Percentiles rank a stretch among this genome's conserved stretches.
These are phyloP conservation scores for Starmerella floris DNA, from an alignment of 805 yeast species.

Conservation along the genomic window DNA sequence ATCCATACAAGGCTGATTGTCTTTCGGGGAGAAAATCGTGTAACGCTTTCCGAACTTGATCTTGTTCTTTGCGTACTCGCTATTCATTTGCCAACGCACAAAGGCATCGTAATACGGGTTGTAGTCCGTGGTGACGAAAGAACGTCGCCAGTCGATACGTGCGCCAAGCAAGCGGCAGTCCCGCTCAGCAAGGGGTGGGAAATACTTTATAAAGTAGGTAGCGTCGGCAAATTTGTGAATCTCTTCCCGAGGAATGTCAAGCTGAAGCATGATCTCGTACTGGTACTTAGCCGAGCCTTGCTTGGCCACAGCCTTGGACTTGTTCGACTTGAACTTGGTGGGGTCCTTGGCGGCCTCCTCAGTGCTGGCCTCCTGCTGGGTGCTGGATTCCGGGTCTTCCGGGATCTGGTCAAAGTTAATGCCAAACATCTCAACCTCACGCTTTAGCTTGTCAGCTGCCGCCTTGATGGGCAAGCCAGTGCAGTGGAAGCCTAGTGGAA, in stretches of 20 bases:
- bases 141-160: constrained; percentile 96
- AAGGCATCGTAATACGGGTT: constrained; percentile 92
- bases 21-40: constrained; percentile 93
- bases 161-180: constrained; percentile 79
- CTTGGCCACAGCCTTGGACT: constrained; percentile 87
- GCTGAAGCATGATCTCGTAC: constrained; percentile 89
- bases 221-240: constrained; percentile 83
- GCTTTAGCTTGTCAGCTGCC: constrained; percentile 83
- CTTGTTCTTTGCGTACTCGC: constrained; percentile 70
- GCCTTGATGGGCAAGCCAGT: constrained; percentile 97
- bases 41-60: constrained; percentile 97
- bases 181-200: constrained; percentile 77
- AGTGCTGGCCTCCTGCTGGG: constrained; percentile 23
- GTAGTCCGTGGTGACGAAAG: constrained; percentile 85
- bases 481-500: constrained; percentile 97
- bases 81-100: constrained; percentile 90
- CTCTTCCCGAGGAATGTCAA: constrained; percentile 75
- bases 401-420: constrained; percentile 41
- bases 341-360: constrained; percentile 50
- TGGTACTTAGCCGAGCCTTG: constrained; percentile 90
- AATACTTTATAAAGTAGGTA: constrained; percentile 74
- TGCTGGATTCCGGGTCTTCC: constrained; percentile 32
- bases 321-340: constrained; percentile 83
- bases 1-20: constrained; percentile 99
- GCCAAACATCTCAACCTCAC: constrained; percentile 90